Conservation (phyloP, 2,329 filamentous ascomycete genomes). For the Aspergillus amoenus region DNA sequence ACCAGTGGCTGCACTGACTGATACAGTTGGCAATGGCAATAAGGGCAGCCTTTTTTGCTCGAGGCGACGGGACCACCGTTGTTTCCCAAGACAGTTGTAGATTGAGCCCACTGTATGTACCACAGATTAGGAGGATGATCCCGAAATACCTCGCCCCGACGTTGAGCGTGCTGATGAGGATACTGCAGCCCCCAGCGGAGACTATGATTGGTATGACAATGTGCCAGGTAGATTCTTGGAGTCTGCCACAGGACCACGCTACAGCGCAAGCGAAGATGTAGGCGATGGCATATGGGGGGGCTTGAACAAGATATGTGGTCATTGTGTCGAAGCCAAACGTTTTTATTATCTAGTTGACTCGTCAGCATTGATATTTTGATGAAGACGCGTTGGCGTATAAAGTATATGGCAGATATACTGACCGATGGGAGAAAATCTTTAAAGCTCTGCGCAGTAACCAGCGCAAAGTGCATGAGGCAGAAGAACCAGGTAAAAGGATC, state of each 20-base stretch:
- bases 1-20: slow-evolving; percentile 12
- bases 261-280: slow-evolving; percentile 3
- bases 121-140: slow-evolving; percentile 11
- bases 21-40: slow-evolving; percentile 16
- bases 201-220: slow-evolving; percentile 10
- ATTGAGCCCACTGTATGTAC: slow-evolving; percentile 12
- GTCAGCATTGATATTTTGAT: too few relatives aligned
- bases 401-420: background rate
- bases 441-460: slow-evolving; percentile 11
- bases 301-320: slow-evolving; percentile 13
- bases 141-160: slow-evolving; percentile 13
- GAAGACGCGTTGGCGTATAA: too few relatives aligned
- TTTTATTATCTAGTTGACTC: slow-evolving; percentile 6
- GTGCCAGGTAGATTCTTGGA: slow-evolving; percentile 7
- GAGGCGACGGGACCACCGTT: slow-evolving; percentile 9
- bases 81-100: slow-evolving; percentile 17
- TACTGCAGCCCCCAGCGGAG: slow-evolving; percentile 2
- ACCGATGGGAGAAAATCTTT: slow-evolving; percentile 15
- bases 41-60: slow-evolving; percentile 13
- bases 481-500: slow-evolving; percentile 14
- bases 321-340: slow-evolving; percentile 10
- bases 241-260: slow-evolving; percentile 5
- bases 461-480: slow-evolving; percentile 9
- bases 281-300: slow-evolving; percentile 12
- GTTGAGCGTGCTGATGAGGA: slow-evolving; percentile 12